Percentiles rank a stretch among this genome's conserved stretches.
Evolutionary conservation across 148 eudicot genomes (phyloP).

Genomic region (Chenopodium formosanum): DNA sequence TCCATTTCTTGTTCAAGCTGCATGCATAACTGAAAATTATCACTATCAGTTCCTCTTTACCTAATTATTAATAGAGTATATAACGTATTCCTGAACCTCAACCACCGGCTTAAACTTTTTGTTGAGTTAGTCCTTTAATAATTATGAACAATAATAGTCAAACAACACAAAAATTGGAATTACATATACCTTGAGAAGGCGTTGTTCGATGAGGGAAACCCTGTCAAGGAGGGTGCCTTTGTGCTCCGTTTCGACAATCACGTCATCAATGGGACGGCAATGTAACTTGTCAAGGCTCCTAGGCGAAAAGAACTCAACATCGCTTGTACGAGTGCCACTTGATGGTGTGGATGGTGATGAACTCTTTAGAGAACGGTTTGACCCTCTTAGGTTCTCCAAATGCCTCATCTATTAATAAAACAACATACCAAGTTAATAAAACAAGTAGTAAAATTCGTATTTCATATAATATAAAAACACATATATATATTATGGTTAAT

Average conservation of each 20-base stretch:
- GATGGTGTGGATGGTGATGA: constrained; percentile 51
- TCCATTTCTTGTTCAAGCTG: constrained; percentile 47
- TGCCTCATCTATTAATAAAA: constrained; percentile 38
- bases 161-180: too few relatives aligned
- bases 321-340: constrained; percentile 37
- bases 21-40: constrained; percentile 37
- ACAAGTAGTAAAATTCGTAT: too few relatives aligned
- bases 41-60: neutral
- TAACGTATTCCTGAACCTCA: too few relatives aligned
- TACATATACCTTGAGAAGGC: constrained; percentile 44
- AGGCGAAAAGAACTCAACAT: constrained; percentile 35
- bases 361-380: constrained; percentile 39
- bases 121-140: too few relatives aligned
- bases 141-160: too few relatives aligned
- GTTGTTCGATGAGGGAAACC: constrained; percentile 46
- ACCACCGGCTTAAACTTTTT: too few relatives aligned
- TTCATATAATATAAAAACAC: too few relatives aligned
- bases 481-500: too few relatives aligned
- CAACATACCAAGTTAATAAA: neutral
- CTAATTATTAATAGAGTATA: too few relatives aligned
- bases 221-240: constrained; percentile 61
- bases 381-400: constrained; percentile 42
- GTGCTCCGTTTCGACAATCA: constrained; percentile 42
- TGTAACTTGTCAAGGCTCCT: constrained; percentile 40
- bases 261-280: constrained; percentile 55